Conservation (phyloP, 345 rosid genomes). For the Bruguiera parviflora region DNA sequence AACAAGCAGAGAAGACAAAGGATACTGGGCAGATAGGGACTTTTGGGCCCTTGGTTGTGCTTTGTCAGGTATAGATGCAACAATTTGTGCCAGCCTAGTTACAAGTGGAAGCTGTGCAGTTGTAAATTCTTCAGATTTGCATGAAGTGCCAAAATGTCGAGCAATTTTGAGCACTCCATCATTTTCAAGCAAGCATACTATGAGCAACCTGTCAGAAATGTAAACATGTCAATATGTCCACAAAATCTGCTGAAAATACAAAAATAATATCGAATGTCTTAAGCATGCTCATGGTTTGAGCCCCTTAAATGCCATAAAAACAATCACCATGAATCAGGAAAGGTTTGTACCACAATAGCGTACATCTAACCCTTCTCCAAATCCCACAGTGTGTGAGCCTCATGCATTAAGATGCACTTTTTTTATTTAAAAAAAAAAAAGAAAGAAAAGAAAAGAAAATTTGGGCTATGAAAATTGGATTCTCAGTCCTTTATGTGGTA, state of each 20-base stretch:
- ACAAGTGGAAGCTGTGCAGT: constrained; percentile 35
- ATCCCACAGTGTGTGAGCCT: too few relatives aligned
- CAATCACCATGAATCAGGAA: too few relatives aligned
- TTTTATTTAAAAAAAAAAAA: too few relatives aligned
- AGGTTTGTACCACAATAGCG: too few relatives aligned
- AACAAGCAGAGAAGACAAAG: constrained; percentile 36
- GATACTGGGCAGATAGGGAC: constrained; percentile 87
- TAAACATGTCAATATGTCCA: constrained; percentile 5
- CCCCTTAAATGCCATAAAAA: background rate
- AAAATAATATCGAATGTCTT: background rate
- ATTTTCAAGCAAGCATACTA: constrained; percentile 74
- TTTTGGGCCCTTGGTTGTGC: constrained; percentile 55
- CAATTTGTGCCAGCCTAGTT: constrained; percentile 64
- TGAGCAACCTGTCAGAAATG: constrained; percentile 60
- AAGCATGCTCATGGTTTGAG: background rate
- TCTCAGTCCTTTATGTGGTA: background rate
- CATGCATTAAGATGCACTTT: too few relatives aligned
- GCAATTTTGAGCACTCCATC: constrained; percentile 60
- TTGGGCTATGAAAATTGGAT: background rate
- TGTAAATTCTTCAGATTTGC: constrained; percentile 24
- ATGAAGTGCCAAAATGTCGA: constrained; percentile 42
- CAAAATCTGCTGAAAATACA: constrained; percentile 7
- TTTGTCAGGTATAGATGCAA: constrained; percentile 90
- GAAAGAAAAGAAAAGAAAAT: background rate
- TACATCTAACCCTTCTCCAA: too few relatives aligned